A percentile compares a stretch with the other conserved stretches of the same genome.
phyloP scores from a whole-genome alignment of 371 early-diverging fungal species.

The Mucor saturninus region DNA sequence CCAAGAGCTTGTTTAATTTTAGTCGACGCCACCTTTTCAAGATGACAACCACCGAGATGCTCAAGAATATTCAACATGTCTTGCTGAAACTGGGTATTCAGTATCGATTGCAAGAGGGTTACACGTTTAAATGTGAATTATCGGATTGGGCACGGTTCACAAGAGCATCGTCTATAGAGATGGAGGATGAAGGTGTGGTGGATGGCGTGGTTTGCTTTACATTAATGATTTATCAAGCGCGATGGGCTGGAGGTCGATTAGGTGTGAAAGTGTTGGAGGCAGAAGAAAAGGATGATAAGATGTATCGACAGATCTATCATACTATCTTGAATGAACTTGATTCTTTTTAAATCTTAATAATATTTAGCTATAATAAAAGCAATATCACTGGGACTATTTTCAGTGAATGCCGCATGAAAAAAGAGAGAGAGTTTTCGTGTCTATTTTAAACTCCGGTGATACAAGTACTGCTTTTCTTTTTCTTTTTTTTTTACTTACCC shows the following conservation, averaged over 20 bases:
- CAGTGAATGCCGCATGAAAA: too few relatives aligned
- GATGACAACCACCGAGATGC: constrained; percentile 31
- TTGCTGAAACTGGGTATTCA: constrained; percentile 32
- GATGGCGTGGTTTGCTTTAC: constrained; percentile 9
- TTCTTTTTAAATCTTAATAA: not conserved
- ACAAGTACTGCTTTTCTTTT: constrained; percentile 1
- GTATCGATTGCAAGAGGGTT: constrained; percentile 24
- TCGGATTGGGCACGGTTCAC: constrained; percentile 13
- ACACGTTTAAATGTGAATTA: constrained; percentile 35
- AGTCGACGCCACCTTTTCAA: constrained; percentile 44
- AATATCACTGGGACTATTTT: too few relatives aligned
- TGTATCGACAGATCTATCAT: constrained; percentile 24
- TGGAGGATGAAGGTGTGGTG: constrained; percentile 3
- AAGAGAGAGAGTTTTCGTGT: too few relatives aligned
- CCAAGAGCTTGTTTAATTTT: constrained; percentile 48
- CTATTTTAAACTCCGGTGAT: too few relatives aligned
- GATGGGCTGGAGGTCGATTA: constrained; percentile 37
- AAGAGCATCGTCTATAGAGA: not conserved
- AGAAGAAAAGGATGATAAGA: constrained; percentile 17
- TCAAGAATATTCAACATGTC: constrained; percentile 36
- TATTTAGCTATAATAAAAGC: too few relatives aligned
- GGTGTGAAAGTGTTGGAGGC: constrained; percentile 30
- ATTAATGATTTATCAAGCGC: constrained; percentile 33
- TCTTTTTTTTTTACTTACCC: not conserved
- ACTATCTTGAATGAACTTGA: constrained; percentile 22